Evolutionary conservation across 2,329 filamentous ascomycete species (phyloP).

Genomic region (Claviceps fusiformis): DNA sequence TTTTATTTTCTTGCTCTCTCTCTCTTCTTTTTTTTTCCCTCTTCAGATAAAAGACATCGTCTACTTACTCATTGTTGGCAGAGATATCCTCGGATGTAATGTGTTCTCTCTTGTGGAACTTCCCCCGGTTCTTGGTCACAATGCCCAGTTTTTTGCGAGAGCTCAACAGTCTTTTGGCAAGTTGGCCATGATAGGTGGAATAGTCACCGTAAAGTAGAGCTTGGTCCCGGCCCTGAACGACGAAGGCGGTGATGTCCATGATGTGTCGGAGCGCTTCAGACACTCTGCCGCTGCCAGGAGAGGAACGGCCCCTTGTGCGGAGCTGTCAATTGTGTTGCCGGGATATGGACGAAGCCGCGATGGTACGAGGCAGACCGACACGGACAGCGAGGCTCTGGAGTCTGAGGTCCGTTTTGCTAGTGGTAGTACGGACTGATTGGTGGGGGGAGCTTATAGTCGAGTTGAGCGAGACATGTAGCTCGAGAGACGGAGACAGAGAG

Average conservation of each 20-base stretch:
- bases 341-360: not conserved
- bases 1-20: too few relatives aligned
- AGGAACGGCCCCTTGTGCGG: not conserved
- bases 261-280: not conserved
- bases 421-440: not conserved
- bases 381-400: too few relatives aligned
- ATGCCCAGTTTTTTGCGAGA: conserved; percentile 75
- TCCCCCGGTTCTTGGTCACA: conserved; percentile 72
- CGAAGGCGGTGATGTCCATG: conserved; percentile 85
- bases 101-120: conserved; percentile 59
- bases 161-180: conserved; percentile 69
- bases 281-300: not conserved
- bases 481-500: too few relatives aligned
- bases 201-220: conserved; percentile 84
- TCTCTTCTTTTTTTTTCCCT: too few relatives aligned
- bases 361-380: not conserved
- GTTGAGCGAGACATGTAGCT: too few relatives aligned
- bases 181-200: conserved; percentile 65
- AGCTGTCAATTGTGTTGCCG: not conserved
- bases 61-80: conserved; percentile 4
- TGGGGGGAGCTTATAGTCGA: too few relatives aligned
- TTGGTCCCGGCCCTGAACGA: conserved; percentile 67
- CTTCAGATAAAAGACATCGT: not conserved
- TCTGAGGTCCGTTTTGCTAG: not conserved
- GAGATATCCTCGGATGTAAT: conserved; percentile 65